Conservation (phyloP, 768 basidiomycete genomes). For the Rhodotorula kratochvilovae region DNA sequence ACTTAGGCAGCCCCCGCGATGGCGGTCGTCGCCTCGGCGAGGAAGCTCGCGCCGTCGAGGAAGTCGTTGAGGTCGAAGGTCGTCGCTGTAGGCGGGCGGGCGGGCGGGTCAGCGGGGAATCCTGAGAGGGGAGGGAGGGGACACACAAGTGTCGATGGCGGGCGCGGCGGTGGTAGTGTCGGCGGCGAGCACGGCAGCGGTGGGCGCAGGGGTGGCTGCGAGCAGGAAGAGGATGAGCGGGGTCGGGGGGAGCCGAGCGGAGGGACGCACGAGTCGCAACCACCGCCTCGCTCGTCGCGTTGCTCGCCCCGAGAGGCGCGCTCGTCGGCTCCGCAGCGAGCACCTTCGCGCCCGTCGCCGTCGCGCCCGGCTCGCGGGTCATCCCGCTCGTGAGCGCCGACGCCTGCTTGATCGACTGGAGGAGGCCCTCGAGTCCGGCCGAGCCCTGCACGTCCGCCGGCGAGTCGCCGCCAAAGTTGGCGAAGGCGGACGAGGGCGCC, state of each 20-base stretch:
- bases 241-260: too few species aligned
- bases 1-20: neutral
- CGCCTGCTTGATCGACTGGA: neutral
- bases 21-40: neutral
- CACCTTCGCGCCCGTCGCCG: neutral
- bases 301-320: neutral
- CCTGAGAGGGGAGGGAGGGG: neutral
- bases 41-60: neutral
- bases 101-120: neutral
- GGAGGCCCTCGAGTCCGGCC: neutral
- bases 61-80: neutral
- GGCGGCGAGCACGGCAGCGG: too few species aligned
- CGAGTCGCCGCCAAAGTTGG: neutral
- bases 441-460: too few species aligned
- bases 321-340: neutral
- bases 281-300: too few species aligned
- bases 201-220: neutral
- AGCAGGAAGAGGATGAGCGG: too few species aligned
- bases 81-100: neutral
- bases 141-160: neutral
- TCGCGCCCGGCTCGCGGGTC: neutral
- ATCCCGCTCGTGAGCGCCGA: neutral
- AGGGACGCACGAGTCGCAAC: too few species aligned
- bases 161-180: neutral
- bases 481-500: neutral